Conservation (phyloP, 2,329 filamentous ascomycete genomes). For the Fusarium clavum region DNA sequence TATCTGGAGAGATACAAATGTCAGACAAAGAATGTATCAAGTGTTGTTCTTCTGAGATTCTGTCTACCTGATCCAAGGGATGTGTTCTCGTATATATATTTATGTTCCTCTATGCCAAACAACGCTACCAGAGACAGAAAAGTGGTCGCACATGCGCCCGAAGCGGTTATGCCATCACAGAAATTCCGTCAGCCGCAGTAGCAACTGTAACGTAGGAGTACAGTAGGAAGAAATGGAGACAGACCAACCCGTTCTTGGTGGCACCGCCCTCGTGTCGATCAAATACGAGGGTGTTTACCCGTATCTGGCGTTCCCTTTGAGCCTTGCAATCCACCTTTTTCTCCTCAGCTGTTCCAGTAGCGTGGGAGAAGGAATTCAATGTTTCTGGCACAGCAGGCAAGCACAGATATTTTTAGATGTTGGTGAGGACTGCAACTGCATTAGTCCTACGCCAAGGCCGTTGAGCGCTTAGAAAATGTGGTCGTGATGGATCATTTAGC, state of each 20-base stretch:
- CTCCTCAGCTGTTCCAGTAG: slow-evolving; percentile 1
- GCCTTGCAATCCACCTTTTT: slow-evolving; percentile 31
- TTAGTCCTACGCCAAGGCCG: not conserved
- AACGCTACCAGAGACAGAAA: slow-evolving; percentile 6
- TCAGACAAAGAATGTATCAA: slow-evolving; percentile 10
- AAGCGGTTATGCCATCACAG: slow-evolving; percentile 22
- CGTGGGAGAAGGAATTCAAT: slow-evolving; percentile 24
- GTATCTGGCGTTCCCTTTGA: slow-evolving; percentile 30
- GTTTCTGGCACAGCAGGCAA: not conserved
- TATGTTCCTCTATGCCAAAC: not conserved
- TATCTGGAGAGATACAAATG: slow-evolving; percentile 1
- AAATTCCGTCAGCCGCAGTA: slow-evolving; percentile 12
- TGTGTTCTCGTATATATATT: slow-evolving; percentile 27
- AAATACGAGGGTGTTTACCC: slow-evolving; percentile 36
- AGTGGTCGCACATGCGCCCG: slow-evolving; percentile 11
- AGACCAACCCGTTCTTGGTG: slow-evolving; percentile 1
- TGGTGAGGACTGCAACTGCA: not conserved
- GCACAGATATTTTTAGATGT: slow-evolving; percentile 26
- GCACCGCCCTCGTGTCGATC: slow-evolving; percentile 38
- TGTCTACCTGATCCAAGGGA: slow-evolving; percentile 18
- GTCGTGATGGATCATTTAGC: not conserved
- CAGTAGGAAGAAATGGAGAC: slow-evolving; percentile 21
- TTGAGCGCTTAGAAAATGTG: slow-evolving; percentile 4
- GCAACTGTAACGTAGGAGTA: slow-evolving; percentile 19
- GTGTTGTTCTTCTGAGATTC: slow-evolving; percentile 8